Evolutionary conservation across 495 filamentous ascomycete genomes (phyloP), one percentile per base, ranked within the genome.

Genomic region (Darksidea phi): DNA sequence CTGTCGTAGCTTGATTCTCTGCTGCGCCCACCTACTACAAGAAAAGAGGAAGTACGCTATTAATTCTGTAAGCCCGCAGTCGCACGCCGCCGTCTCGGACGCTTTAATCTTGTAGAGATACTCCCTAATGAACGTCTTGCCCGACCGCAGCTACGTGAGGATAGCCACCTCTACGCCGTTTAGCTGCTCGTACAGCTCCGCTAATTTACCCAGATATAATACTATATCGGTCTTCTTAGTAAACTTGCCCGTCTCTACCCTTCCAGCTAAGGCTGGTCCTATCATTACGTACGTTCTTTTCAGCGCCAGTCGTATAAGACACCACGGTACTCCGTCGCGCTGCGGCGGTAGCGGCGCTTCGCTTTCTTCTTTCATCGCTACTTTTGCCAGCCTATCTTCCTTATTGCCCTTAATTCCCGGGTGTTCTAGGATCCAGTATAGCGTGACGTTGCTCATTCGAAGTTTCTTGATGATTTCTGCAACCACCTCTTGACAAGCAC

Each of bases 381-480:
- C 20, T 34, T 66, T 66, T 8, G 63, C 57, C 4, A 66, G 51
- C 42, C 46, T 21, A 26, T 66, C 42, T 20, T 45, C 63, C 25
- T 57, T 32, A 34, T 67, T 67, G n/a, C 63, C 59, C 47, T 50
- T 32, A 58, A 67, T 55, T 25, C 59, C 54, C 28, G 48, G 4
- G 37, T 67, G 63, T 3, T 51, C 46, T n/a, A 52, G 53, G 15
- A 62, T 26, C 63, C 37, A 61, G 46, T 67, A 47, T n/a, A 66
- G 57, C 48, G 63, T 66, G 49, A 57, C 21, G 32, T 61, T 66
- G 32, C 3, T 52, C 28, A 45, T 50, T 2, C 36, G 34, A 15
- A 66, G 63, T 45, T 66, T 66, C 50, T 57, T 61, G 5, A 66
- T 55, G 47, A 66, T 66, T 21, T 54, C 61, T 21, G 18, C 43